phyloP scores from a whole-genome alignment of 2,329 filamentous ascomycete species.

The Penicillium sp. region DNA sequence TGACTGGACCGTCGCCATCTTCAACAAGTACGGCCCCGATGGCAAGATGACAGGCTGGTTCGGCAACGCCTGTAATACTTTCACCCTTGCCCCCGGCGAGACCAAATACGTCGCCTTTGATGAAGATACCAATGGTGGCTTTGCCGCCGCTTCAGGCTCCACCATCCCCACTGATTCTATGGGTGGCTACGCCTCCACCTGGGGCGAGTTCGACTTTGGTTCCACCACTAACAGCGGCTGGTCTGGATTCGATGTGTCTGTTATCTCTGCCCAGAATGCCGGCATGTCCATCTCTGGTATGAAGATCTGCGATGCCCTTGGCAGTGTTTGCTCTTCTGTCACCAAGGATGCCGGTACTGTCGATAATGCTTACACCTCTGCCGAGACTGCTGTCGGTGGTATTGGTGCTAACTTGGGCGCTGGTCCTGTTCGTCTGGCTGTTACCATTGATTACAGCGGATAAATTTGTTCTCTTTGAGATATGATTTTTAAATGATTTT shows the following conservation, averaged over 20 bases:
- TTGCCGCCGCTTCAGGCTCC: slow-evolving; percentile 27
- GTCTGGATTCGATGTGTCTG: slow-evolving; percentile 38
- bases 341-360: slow-evolving; percentile 23
- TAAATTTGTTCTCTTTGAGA: slow-evolving; percentile 18
- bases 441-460: slow-evolving; percentile 29
- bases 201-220: slow-evolving; percentile 38
- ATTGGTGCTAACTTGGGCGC: slow-evolving; percentile 35
- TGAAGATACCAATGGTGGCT: slow-evolving; percentile 37
- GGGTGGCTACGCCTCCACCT: slow-evolving; percentile 33
- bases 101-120: slow-evolving; percentile 40
- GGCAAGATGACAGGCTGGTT: slow-evolving; percentile 38
- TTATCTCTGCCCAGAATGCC: slow-evolving; percentile 35
- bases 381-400: slow-evolving; percentile 29
- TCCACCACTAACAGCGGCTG: slow-evolving; percentile 28
- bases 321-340: slow-evolving; percentile 33
- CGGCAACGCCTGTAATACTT: slow-evolving; percentile 31
- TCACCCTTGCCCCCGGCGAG: slow-evolving; percentile 34
- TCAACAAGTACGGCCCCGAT: slow-evolving; percentile 40
- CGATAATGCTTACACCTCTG: slow-evolving; percentile 34
- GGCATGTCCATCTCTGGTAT: slow-evolving; percentile 34
- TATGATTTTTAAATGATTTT: slow-evolving; percentile 3
- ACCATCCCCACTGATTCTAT: slow-evolving; percentile 25
- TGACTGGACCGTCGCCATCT: slow-evolving; percentile 39
- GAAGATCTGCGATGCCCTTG: slow-evolving; percentile 32
- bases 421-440: slow-evolving; percentile 28